Base-by-base conservation (phyloP, 179 eudicot species). In the Beta macrorhiza region DNA sequence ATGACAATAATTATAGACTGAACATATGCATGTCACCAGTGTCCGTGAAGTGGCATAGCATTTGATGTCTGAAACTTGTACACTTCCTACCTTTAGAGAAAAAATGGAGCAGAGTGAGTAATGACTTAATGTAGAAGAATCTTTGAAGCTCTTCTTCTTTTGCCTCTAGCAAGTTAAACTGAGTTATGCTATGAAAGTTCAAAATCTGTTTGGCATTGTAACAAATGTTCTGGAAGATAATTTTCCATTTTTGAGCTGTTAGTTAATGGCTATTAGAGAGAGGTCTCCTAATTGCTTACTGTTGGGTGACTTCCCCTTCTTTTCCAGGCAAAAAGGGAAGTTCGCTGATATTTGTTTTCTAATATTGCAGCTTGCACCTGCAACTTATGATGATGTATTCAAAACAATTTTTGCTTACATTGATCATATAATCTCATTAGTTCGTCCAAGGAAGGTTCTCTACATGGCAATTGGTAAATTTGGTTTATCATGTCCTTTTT, bases 371-470 rank as follows among this genome's bases (percentile, higher is more conserved):
- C 91, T 97, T 72, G 90, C 97, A 67, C 99, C 99, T 74, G 82
- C 93, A 82, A 92, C 95, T 29, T 94, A 92, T 84, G 89, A 90
- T 81, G 98, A 92, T 71, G 98, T 96, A 65, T 96, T 94, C 87
- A 92, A 85, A 81, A 82, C 94, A 59, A 91, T 96, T 59, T 96
- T 96, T 87, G 97, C 91, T 55, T 96, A 96, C 86, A 96, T 96
- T 87, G 99, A 96, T 85, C 97, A 94, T 85, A 79, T 96, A 51
- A 86, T 96, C 78, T 62, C 91, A 75, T 81, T 96, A 90, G 95
- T 96, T 77, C 98, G 99, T 32, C 99, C 99, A 67, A 89, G 99
- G 86, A 91, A 91, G 92, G 87, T 96, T 79, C 95, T 96, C 78
- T 96, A 90, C 83, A 84, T 96, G 99, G 99, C 99, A 47, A 92